Base-by-base conservation (phyloP, 345 rosid species). In the Passiflora organensis region DNA sequence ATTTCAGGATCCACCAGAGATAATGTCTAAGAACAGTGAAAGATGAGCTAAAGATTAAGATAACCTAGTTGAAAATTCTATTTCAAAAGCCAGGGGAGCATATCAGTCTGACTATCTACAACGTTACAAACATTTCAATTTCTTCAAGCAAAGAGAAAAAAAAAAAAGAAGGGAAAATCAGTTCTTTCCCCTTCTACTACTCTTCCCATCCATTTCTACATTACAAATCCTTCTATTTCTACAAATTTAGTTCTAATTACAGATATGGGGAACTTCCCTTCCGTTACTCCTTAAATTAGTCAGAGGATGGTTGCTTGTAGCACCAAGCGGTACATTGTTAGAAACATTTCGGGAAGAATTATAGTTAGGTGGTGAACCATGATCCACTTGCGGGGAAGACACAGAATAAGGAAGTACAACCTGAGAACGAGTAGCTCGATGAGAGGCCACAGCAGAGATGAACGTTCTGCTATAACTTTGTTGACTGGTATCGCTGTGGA, bases 291-390 rank as follows among this genome's bases (percentile, higher is more conserved):
- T 64, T 43, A 47, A 32, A 48, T 60, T 13, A 13, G 68, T 45
- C 61, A 66, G 52, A 20, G 68, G 78, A 62, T 65, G 76, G 59
- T 64, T 76, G 59, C 56, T 70, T 41, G 32, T 51, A 18, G 70
- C 43, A 20, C 63, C 62, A 0, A 63, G 65, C 16, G 71, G 59
- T 51, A 56, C 44, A 20, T 66, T 66, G 53, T 53, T 63, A 49
- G 76, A 58, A 60, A 52, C 55, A 36, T 45, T 67, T 32, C 63
- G 56, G 13, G 71, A 22, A 45, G 76, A 61, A 60, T 59, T 64
- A 51, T 66, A 66, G 63, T 51, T 60, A 18, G 38, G 73, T 6
- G 38, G 73, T 6, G 69, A 45, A 63, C 53, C 44, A 16, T 32
- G 56, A 17, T 59, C 66, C 64, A 43, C 5, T 19, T 55, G 66